These are phyloP conservation scores for Biancaea sappan DNA, from an alignment of 306 rosid genomes.

Conservation along the genomic window DNA sequence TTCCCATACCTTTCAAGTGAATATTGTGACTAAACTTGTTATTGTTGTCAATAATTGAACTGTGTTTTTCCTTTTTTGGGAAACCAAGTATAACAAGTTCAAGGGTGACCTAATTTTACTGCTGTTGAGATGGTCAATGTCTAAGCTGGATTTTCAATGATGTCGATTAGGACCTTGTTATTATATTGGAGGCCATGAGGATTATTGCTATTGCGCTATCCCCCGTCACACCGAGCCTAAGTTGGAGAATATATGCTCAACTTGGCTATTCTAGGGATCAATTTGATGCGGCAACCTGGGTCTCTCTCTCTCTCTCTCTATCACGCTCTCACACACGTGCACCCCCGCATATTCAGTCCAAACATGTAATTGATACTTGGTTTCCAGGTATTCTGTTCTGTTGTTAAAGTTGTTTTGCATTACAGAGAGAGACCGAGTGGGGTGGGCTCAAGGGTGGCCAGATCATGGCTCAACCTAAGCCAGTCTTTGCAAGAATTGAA, in stretches of 20 bases:
- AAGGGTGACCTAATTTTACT: not conserved
- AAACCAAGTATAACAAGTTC: conserved; percentile 5
- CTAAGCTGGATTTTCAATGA: conserved; percentile 19
- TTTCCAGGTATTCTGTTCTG: conserved; percentile 24
- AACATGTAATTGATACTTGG: not conserved
- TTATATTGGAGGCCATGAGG: conserved; percentile 82
- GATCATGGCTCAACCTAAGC: conserved; percentile 82
- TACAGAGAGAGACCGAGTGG: conserved; percentile 82
- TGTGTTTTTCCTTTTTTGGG: not conserved
- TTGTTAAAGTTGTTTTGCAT: conserved; percentile 29
- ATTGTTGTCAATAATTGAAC: conserved; percentile 16
- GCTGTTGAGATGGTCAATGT: conserved; percentile 15
- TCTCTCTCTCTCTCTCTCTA: conserved; percentile 49
- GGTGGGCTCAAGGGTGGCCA: conserved; percentile 88
- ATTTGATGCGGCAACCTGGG: conserved; percentile 82
- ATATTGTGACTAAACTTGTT: conserved; percentile 8
- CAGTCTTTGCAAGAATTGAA: conserved; percentile 85
- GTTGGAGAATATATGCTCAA: conserved; percentile 86
- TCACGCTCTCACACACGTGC: not conserved
- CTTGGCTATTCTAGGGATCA: conserved; percentile 81
- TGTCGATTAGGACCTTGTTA: conserved; percentile 84
- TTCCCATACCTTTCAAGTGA: not conserved
- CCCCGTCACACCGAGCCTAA: conserved; percentile 79
- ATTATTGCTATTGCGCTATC: conserved; percentile 78
- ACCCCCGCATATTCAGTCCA: too few species aligned